A percentile compares a stretch with the other conserved stretches of the same genome.
These are phyloP conservation scores for Hanseniaspora osmophila DNA, from an alignment of 805 yeast genomes.

Conservation along the genomic window DNA sequence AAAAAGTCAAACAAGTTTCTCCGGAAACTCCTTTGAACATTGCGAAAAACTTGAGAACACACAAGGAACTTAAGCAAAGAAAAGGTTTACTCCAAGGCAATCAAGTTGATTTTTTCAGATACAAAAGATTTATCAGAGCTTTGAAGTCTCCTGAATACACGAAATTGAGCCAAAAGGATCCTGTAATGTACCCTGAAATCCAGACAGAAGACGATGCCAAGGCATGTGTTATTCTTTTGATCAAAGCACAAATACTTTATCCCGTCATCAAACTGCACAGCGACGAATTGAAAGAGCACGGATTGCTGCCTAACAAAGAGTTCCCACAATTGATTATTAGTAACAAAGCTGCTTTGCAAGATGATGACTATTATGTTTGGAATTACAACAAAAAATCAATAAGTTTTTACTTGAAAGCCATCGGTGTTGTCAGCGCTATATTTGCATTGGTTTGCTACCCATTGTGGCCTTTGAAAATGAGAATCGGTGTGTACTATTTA, in stretches of 20 bases:
- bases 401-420: slow-evolving; percentile 26
- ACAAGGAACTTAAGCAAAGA: slow-evolving; percentile 61
- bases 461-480: slow-evolving; percentile 85
- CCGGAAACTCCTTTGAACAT: slow-evolving; percentile 48
- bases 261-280: slow-evolving; percentile 68
- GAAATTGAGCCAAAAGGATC: slow-evolving; percentile 33
- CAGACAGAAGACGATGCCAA: slow-evolving; percentile 37
- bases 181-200: slow-evolving; percentile 34
- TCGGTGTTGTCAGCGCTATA: slow-evolving; percentile 41
- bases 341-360: slow-evolving; percentile 43
- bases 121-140: slow-evolving; percentile 71
- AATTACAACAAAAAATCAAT: slow-evolving; percentile 51
- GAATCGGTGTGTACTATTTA: slow-evolving; percentile 80
- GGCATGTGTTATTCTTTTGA: slow-evolving; percentile 48
- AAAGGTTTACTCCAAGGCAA: slow-evolving; percentile 62
- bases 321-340: slow-evolving; percentile 40
- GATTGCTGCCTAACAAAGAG: slow-evolving; percentile 47
- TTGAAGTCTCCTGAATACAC: slow-evolving; percentile 60
- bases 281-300: slow-evolving; percentile 46
- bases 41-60: slow-evolving; percentile 57
- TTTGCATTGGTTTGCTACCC: slow-evolving; percentile 72
- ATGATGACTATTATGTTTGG: slow-evolving; percentile 76
- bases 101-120: slow-evolving; percentile 72
- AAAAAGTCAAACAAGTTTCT: slow-evolving; percentile 13
- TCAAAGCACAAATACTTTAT: slow-evolving; percentile 56